phyloP scores from a whole-genome alignment of 352 stramenopile species.

The Sclerospora graminicola region DNA sequence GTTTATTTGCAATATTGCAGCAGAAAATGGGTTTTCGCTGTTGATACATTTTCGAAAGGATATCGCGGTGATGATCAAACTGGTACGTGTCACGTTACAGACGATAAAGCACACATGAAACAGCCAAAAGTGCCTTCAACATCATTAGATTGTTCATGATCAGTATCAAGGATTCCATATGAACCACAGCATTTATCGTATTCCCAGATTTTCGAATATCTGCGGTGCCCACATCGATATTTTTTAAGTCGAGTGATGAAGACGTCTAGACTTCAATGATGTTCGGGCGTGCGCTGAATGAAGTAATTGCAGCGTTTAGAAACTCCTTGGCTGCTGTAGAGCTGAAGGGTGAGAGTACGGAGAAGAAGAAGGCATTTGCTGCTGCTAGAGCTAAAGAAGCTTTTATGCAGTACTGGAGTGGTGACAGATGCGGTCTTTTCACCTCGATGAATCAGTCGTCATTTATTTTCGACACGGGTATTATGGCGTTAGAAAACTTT shows the following conservation, averaged over 20 bases:
- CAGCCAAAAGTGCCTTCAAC: not conserved
- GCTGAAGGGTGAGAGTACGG: not conserved
- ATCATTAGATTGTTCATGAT: not conserved
- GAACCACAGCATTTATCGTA: slow-evolving; percentile 65
- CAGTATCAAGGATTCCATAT: slow-evolving; percentile 17
- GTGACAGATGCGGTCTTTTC: slow-evolving; percentile 31
- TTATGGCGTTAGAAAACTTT: slow-evolving; percentile 33
- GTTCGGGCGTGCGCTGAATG: slow-evolving; percentile 61
- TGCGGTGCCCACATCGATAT: slow-evolving; percentile 71
- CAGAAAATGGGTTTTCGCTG: not conserved
- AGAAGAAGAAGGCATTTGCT: slow-evolving; percentile 7
- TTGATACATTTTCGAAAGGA: not conserved
- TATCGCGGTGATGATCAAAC: not conserved
- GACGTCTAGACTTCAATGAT: slow-evolving; percentile 53
- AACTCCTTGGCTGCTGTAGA: slow-evolving; percentile 11
- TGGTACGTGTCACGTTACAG: not conserved
- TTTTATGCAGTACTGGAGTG: slow-evolving; percentile 19
- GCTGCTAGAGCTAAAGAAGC: slow-evolving; percentile 14
- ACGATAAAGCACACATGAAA: not conserved
- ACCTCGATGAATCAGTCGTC: slow-evolving; percentile 22
- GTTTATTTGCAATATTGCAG: slow-evolving; percentile 25
- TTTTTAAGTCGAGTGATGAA: slow-evolving; percentile 63
- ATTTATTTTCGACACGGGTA: slow-evolving; percentile 26
- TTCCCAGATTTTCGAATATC: slow-evolving; percentile 72
- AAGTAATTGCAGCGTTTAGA: slow-evolving; percentile 50